A percentile compares a stretch with the other conserved stretches of the same genome.
Conservation (phyloP, 257 asterid species). For the Echites panduratus region DNA sequence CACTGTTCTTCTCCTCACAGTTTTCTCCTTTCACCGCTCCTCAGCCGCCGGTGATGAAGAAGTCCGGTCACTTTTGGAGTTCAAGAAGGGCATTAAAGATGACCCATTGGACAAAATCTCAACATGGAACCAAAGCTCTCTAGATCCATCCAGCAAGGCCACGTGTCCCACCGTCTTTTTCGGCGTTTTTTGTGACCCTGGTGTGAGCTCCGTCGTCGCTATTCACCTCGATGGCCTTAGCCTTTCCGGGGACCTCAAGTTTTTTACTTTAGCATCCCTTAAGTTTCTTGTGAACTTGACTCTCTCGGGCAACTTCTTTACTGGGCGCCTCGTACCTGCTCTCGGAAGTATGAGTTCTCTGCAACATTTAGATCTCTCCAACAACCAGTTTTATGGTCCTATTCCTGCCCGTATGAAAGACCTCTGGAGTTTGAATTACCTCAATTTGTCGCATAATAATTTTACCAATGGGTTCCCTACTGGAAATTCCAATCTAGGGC, state of each 20-base stretch:
- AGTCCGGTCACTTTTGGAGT: slow-evolving; percentile 73
- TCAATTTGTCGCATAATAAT: slow-evolving; percentile 58
- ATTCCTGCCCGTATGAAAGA: slow-evolving; percentile 55
- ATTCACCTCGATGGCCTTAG: slow-evolving; percentile 55
- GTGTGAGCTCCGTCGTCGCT: slow-evolving; percentile 33
- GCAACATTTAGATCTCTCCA: slow-evolving; percentile 72
- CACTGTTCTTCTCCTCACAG: slow-evolving; percentile 8
- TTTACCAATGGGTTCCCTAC: slow-evolving; percentile 56
- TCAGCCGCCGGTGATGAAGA: slow-evolving; percentile 38
- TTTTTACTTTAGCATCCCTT: slow-evolving; percentile 53
- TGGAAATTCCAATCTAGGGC: slow-evolving; percentile 66
- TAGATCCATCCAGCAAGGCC: slow-evolving; percentile 31
- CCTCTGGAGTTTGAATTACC: slow-evolving; percentile 58
- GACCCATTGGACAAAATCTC: slow-evolving; percentile 55
- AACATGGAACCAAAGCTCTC: slow-evolving; percentile 40
- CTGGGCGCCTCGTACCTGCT: slow-evolving; percentile 80
- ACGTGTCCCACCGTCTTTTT: slow-evolving; percentile 53
- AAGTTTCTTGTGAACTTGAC: slow-evolving; percentile 49
- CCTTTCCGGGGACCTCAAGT: slow-evolving; percentile 64
- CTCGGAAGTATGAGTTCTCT: slow-evolving; percentile 56
- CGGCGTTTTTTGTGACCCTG: slow-evolving; percentile 59
- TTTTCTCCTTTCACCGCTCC: slow-evolving; percentile 23
- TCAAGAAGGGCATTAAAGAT: slow-evolving; percentile 62
- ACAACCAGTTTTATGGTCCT: slow-evolving; percentile 68
- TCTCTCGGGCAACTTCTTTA: slow-evolving; percentile 61